phyloP scores from a whole-genome alignment of 257 asterid species.

The Parsonsia alboflavescens region DNA sequence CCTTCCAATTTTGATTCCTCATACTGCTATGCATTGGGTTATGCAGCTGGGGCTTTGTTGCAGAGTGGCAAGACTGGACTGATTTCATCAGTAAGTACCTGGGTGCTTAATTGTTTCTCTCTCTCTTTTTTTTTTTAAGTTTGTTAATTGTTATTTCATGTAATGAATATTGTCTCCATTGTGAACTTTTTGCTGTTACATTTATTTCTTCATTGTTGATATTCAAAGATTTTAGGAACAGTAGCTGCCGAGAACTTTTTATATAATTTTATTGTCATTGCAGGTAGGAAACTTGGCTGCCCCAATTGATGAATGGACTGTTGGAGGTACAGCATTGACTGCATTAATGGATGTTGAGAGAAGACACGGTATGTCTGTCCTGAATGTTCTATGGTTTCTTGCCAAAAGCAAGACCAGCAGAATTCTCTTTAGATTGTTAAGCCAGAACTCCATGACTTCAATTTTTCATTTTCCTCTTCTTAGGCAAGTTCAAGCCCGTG shows the following conservation, averaged over 20 bases:
- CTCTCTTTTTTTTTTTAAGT: no score
- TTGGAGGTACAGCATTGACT: slow-evolving; percentile 96
- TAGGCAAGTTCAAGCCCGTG: slow-evolving; percentile 98
- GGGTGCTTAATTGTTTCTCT: slow-evolving; percentile 6
- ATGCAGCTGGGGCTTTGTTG: slow-evolving; percentile 78
- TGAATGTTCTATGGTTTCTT: not conserved
- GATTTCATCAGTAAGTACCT: slow-evolving; percentile 55
- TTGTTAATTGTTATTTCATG: not conserved
- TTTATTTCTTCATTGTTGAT: not conserved
- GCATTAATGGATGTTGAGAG: slow-evolving; percentile 97
- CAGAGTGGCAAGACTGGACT: slow-evolving; percentile 82
- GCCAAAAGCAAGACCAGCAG: not conserved
- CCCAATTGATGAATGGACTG: slow-evolving; percentile 87
- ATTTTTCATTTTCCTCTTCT: not conserved
- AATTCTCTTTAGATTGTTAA: not conserved
- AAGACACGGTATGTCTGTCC: slow-evolving; percentile 66
- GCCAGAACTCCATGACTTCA: not conserved
- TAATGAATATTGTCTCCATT: not conserved
- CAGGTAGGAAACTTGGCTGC: slow-evolving; percentile 97
- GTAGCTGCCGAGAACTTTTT: not conserved
- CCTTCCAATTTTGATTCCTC: slow-evolving; percentile 92
- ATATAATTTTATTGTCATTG: slow-evolving; percentile 14
- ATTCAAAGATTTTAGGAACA: not conserved
- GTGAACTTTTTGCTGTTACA: not conserved
- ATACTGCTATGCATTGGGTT: slow-evolving; percentile 78